Conservation (phyloP, 2,329 filamentous ascomycete species). For the Cercospora sp. region DNA sequence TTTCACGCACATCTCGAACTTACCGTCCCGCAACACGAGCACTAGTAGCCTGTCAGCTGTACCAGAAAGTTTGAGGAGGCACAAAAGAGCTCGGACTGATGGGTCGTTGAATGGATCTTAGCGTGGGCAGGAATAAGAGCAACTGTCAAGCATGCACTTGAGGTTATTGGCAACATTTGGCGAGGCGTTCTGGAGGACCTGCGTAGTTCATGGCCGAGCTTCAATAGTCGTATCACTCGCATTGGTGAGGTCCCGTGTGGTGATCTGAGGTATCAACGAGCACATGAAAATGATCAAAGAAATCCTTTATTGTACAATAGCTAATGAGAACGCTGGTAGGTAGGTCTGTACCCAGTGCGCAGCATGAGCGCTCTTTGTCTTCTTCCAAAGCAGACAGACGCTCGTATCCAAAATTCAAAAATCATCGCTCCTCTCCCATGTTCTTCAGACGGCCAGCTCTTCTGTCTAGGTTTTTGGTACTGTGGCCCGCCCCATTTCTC, state of each 20-base stretch:
- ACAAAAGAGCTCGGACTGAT: constrained; percentile 8
- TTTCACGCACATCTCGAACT: background rate
- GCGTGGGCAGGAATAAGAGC: background rate
- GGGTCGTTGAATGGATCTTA: background rate
- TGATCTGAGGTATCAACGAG: background rate
- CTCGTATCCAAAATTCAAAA: background rate
- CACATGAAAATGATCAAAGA: background rate
- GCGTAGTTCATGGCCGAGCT: background rate
- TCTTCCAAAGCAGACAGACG: background rate
- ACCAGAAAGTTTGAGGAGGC: constrained; percentile 1
- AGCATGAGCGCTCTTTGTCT: background rate
- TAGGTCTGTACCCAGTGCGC: background rate
- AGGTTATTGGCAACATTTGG: background rate
- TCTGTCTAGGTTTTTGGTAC: background rate
- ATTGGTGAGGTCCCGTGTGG: background rate
- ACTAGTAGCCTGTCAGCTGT: constrained; percentile 10
- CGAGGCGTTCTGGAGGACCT: background rate
- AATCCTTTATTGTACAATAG: background rate
- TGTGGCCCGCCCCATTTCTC: background rate
- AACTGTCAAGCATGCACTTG: background rate
- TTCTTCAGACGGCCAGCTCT: background rate
- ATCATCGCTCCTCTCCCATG: background rate
- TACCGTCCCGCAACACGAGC: constrained; percentile 9
- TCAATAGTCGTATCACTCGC: background rate
- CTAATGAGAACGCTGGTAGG: background rate